Evolutionary conservation across 1,284 basidiomycete species (phyloP), one percentile per base, ranked within the genome.

Genomic region (Ceratobasidium theobromae): DNA sequence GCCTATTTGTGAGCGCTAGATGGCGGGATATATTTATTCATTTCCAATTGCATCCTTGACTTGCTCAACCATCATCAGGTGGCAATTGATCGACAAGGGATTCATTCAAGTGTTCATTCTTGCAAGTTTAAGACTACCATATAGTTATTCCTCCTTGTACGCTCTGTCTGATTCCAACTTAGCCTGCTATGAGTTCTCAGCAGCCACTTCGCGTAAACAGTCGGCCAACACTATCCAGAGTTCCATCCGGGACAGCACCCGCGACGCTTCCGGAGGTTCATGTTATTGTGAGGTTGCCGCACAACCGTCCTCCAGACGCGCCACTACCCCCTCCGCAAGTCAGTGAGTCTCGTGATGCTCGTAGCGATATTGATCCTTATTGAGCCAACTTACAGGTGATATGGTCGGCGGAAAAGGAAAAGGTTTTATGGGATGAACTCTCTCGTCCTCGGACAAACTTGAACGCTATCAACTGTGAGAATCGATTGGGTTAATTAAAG

Each of bases 361-460:
- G 18, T n/a, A 48, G 30, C 30, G 38, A 45, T 65, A 62, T 68
- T 21, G 33, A 30, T 45, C 53, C 18, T 46, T 46, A 49, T 18
- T 53, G 54, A 41, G 53, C 69, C 75, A 45, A 71, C 18, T 25
- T 25, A 9, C 45, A 72, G 90, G 86, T 92, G 74, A 85, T 88
- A 79, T 92, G 89, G 90, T 89, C 82, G 49, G 70, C 82, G 3
- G 88, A 91, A 68, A 92, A 92, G 74, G 89, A 91, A 55, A 86
- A 86, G 69, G 84, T 89, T 14, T 77, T 92, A 4, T 92, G 90
- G 90, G 88, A 89, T 74, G 86, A 88, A 52, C 89, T 92, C 68
- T 86, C 89, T 65, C 82, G 84, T 70, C 88, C 87, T 35, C 81
- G 88, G 65, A 81, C 85, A 5, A 84, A 81, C 27, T 86, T 87